Evolutionary conservation across 176 grass and related monocot genomes (phyloP).

Genomic region (Guadua angustifolia): DNA sequence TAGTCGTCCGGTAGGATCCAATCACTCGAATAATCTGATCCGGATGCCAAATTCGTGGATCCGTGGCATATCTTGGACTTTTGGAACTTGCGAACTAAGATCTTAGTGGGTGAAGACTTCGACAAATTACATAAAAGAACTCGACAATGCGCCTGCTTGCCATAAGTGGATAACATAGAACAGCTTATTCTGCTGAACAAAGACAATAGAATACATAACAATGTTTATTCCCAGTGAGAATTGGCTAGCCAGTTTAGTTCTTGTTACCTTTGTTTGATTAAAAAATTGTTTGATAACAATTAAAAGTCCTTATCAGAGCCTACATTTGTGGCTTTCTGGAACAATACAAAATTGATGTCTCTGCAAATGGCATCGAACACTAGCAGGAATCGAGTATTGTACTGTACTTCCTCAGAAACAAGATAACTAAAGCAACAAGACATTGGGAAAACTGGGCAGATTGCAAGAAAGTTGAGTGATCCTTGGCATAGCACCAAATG

Average conservation of each 20-base stretch:
- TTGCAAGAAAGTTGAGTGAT: slow-evolving; percentile 12
- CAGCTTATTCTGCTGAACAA: slow-evolving; percentile 3
- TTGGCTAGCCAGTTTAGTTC: neutral
- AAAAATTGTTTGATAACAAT: neutral
- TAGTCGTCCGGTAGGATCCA: neutral
- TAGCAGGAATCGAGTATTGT: neutral
- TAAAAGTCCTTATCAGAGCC: neutral
- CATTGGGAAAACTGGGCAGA: slow-evolving; percentile 1
- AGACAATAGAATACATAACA: neutral
- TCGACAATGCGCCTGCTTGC: neutral
- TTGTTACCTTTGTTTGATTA: neutral
- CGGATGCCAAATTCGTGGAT: neutral
- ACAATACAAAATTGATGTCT: slow-evolving; percentile 8
- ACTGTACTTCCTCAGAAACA: neutral
- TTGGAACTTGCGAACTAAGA: neutral
- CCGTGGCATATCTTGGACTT: neutral
- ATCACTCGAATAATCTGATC: neutral
- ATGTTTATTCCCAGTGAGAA: neutral
- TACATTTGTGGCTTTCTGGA: neutral
- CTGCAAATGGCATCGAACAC: slow-evolving; percentile 5
- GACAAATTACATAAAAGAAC: neutral
- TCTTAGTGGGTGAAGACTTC: neutral
- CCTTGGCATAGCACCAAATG: slow-evolving; percentile 44
- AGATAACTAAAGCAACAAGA: neutral
- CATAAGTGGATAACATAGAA: slow-evolving; percentile 37